phyloP scores from a whole-genome alignment of 768 basidiomycete species.

The Suillus variegatus region DNA sequence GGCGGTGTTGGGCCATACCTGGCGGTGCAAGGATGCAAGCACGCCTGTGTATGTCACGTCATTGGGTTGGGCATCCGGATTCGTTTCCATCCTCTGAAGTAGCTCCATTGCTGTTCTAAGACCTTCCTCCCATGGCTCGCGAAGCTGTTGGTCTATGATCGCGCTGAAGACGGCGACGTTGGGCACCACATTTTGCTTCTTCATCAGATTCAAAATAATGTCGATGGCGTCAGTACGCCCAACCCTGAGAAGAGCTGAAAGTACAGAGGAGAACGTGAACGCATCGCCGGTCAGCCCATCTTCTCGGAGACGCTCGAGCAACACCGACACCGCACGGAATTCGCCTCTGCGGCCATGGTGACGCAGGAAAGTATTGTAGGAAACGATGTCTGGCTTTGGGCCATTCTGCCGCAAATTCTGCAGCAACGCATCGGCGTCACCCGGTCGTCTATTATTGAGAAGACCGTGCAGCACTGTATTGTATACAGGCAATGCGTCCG shows the following conservation, averaged over 20 bases:
- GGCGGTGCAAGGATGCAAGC: constrained; percentile 70
- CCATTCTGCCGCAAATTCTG: constrained; percentile 48
- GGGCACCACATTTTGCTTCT: constrained; percentile 67
- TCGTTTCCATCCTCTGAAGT: constrained; percentile 72
- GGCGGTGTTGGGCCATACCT: constrained; percentile 46
- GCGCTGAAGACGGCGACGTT: constrained; percentile 78
- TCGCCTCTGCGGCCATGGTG: constrained; percentile 66
- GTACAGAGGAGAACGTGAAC: constrained; percentile 84
- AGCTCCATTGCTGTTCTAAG: constrained; percentile 69
- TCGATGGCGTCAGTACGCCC: constrained; percentile 67
- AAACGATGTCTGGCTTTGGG: constrained; percentile 67
- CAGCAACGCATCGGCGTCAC: constrained; percentile 44
- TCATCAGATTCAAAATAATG: constrained; percentile 72
- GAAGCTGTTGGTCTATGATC: constrained; percentile 76
- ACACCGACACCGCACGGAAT: constrained; percentile 56
- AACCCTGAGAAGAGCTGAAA: constrained; percentile 72
- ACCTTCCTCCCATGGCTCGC: constrained; percentile 50
- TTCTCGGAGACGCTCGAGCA: constrained; percentile 58
- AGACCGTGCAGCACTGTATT: constrained; percentile 78
- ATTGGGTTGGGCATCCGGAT: constrained; percentile 55
- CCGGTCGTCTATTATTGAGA: constrained; percentile 44
- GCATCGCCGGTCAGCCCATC: constrained; percentile 69
- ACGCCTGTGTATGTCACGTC: constrained; percentile 84
- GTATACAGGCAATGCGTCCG: constrained; percentile 49
- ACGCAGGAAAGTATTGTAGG: constrained; percentile 80